phyloP scores from a whole-genome alignment of 352 stramenopile species.

The Phytophthora meadii region DNA sequence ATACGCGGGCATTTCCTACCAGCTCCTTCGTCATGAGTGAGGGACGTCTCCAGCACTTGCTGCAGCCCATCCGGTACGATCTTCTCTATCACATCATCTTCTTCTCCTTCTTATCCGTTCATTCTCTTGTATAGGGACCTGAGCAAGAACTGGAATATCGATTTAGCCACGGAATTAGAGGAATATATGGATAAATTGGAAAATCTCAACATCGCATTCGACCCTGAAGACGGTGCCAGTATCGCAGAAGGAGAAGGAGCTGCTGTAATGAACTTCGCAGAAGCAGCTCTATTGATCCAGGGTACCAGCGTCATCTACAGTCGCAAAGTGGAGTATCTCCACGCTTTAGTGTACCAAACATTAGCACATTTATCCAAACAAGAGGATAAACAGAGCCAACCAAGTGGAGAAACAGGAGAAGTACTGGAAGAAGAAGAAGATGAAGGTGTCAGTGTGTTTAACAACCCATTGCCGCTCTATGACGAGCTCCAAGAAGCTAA shows the following conservation, averaged over 20 bases:
- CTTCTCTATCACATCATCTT: not conserved
- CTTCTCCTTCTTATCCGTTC: slow-evolving; percentile 1
- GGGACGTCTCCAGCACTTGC: slow-evolving; percentile 81
- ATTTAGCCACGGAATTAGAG: slow-evolving; percentile 89
- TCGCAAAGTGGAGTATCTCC: slow-evolving; percentile 95
- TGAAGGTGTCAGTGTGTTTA: slow-evolving; percentile 44
- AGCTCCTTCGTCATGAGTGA: slow-evolving; percentile 45
- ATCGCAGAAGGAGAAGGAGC: slow-evolving; percentile 23
- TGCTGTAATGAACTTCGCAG: slow-evolving; percentile 91
- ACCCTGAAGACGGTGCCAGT: slow-evolving; percentile 44
- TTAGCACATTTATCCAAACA: slow-evolving; percentile 83
- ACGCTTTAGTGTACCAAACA: slow-evolving; percentile 92
- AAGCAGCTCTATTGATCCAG: slow-evolving; percentile 94
- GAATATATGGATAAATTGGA: slow-evolving; percentile 92
- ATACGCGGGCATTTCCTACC: not conserved
- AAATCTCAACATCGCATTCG: slow-evolving; percentile 71
- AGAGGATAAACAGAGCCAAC: slow-evolving; percentile 40
- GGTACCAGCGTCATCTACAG: slow-evolving; percentile 94
- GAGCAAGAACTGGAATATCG: slow-evolving; percentile 93
- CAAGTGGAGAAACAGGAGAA: slow-evolving; percentile 25
- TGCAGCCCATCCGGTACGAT: slow-evolving; percentile 84
- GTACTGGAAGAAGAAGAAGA: slow-evolving; percentile 31
- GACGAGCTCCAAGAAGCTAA: slow-evolving; percentile 69
- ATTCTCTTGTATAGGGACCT: slow-evolving; percentile 68
- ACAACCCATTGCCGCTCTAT: slow-evolving; percentile 68